A percentile compares a stretch with the other conserved stretches of the same genome.
Conservation (phyloP, 139 green algal species). For the Volvox reticuliferus region DNA sequence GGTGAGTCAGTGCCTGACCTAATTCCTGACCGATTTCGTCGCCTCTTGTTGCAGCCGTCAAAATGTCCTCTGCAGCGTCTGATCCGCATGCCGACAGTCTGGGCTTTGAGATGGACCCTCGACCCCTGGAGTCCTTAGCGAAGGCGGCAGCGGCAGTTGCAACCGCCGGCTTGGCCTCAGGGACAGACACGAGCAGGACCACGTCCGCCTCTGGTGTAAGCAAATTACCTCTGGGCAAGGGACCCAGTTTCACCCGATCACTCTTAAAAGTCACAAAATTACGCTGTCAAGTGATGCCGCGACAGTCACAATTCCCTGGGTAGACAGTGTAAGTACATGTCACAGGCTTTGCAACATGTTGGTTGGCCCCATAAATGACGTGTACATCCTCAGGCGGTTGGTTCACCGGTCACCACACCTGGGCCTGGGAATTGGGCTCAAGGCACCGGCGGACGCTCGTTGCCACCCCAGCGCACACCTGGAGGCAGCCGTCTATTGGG, state of each 20-base stretch:
- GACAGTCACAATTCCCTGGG: too few species aligned
- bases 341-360: too few species aligned
- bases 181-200: not conserved
- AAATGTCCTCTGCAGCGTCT: conserved; percentile 58
- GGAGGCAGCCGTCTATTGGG: conserved; percentile 12
- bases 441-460: not conserved
- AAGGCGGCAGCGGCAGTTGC: conserved; percentile 10
- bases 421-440: not conserved
- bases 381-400: not conserved
- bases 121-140: conserved; percentile 54
- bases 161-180: not conserved
- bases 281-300: too few species aligned
- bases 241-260: too few species aligned
- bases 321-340: too few species aligned
- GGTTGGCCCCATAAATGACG: too few species aligned
- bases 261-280: too few species aligned
- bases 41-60: conserved; percentile 62
- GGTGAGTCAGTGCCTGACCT: too few species aligned
- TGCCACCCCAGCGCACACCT: not conserved
- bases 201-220: not conserved
- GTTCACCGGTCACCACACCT: conserved; percentile 34
- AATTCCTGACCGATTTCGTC: too few species aligned
- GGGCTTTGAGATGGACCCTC: conserved; percentile 73
- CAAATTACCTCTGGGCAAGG: too few species aligned
- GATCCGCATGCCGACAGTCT: conserved; percentile 81